phyloP scores from a whole-genome alignment of 1,284 basidiomycete genomes.

The Taiwanofungus camphoratus region DNA sequence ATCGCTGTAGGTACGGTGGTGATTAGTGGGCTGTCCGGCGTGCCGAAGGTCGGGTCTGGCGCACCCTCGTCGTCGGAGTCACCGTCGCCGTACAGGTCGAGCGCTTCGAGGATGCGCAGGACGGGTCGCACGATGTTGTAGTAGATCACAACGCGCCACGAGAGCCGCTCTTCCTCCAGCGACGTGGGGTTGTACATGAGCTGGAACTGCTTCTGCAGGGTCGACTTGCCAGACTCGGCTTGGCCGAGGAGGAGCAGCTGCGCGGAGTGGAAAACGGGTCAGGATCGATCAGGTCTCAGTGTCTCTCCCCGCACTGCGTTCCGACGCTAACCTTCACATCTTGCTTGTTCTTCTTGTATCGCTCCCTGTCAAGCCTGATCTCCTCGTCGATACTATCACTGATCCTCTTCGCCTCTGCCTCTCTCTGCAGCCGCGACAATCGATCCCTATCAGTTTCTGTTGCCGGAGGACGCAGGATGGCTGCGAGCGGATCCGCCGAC shows the following conservation, averaged over 20 bases:
- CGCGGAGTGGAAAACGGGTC: not conserved
- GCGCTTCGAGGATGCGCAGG: conserved; percentile 64
- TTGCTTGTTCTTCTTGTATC: conserved; percentile 53
- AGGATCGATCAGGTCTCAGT: too few relatives aligned
- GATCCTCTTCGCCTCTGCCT: conserved; percentile 67
- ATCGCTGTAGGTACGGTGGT: too few relatives aligned
- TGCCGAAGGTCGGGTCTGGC: conserved; percentile 6
- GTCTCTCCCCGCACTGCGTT: not conserved
- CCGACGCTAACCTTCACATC: conserved; percentile 61
- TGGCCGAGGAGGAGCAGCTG: conserved; percentile 75
- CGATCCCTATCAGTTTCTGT: conserved; percentile 65
- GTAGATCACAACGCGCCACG: conserved; percentile 80
- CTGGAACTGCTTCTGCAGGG: conserved; percentile 81
- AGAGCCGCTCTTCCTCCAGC: conserved; percentile 69
- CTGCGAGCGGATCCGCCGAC: conserved; percentile 69
- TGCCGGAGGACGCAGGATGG: conserved; percentile 56
- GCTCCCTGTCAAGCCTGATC: conserved; percentile 60
- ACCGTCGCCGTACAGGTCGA: conserved; percentile 62
- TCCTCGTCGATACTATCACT: conserved; percentile 80
- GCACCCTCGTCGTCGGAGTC: conserved; percentile 37
- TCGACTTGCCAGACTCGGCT: conserved; percentile 79
- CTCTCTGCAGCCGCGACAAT: conserved; percentile 48
- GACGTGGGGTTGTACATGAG: conserved; percentile 76
- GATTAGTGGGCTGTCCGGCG: conserved; percentile 12
- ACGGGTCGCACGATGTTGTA: conserved; percentile 77